Evolutionary conservation across 768 basidiomycete genomes (phyloP), one percentile per base, ranked within the genome.

Genomic region (Podaxis sp.): DNA sequence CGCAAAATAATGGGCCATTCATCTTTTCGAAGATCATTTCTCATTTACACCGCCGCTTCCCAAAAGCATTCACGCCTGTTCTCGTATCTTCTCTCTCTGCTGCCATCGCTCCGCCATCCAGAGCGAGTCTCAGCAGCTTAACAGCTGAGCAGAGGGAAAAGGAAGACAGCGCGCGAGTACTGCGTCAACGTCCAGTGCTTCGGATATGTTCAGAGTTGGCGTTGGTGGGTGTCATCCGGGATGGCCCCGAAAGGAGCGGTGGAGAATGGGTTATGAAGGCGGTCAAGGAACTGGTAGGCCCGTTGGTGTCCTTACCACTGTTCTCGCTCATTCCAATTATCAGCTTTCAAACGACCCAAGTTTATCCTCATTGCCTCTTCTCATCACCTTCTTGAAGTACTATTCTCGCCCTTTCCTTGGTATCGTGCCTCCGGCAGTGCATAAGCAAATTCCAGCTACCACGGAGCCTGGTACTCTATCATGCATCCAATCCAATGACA

Each of bases 301-400:
- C 22, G 40, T 51, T 58, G 33, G 26, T 44, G 52, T 44, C 36
- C 51, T 17, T 49, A 40, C 57, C 41, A 48, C 12, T 30, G 7
- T 44, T 55, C 28, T 53, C 58, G 69, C 58, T 66, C 62, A 56
- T 54, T 51, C 55, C 24, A 20, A 50, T 64, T 60, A 65, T 28
- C 67, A 98, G 95, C 76, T 98, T 50, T 92, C 93, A 1, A 91
- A 90, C 71, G 96, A 98, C 70, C 90, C 95, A 2, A 83, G 84
- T 22, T 78, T 94, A 41, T 91, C 89, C 11, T 97, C 96, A 6
- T 77, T 99, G 20, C 97, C 97, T 0, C 81, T 99, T 50, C 83
- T 98, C 36, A 85, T 93, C 7, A 95, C 90, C 0, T 99, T 99
- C 73, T 84, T 98, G 66, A 99, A 97, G 73, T 86, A 90, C n/a